These are phyloP conservation scores for Serendipita sp. DNA, from an alignment of 768 basidiomycete species.

Conservation along the genomic window DNA sequence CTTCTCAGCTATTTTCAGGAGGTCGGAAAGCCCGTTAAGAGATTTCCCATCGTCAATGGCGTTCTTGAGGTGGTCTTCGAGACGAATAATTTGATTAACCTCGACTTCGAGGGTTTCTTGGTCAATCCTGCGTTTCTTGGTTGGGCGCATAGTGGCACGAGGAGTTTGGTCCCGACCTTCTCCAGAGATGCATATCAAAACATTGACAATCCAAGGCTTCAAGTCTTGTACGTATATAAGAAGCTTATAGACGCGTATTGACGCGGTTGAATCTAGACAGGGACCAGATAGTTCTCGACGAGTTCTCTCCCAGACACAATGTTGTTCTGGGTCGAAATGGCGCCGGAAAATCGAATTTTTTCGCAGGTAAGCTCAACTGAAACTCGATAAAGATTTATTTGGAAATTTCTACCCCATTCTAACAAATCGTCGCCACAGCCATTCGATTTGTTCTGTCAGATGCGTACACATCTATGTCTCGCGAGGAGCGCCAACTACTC, in stretches of 20 bases:
- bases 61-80: constrained; percentile 40
- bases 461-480: constrained; percentile 88
- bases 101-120: neutral
- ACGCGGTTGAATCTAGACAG: constrained; percentile 34
- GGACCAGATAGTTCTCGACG: constrained; percentile 84
- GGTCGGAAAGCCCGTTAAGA: constrained; percentile 62
- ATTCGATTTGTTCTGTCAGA: constrained; percentile 97
- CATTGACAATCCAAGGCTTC: constrained; percentile 85
- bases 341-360: constrained; percentile 97
- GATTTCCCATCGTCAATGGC: constrained; percentile 42
- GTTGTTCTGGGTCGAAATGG: constrained; percentile 97
- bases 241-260: constrained; percentile 8
- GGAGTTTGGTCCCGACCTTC: neutral
- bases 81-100: constrained; percentile 22
- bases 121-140: neutral
- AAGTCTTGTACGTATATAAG: constrained; percentile 69
- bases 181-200: constrained; percentile 40
- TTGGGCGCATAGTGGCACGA: neutral
- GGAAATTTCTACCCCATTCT: neutral
- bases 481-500: constrained; percentile 84
- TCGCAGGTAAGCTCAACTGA: constrained; percentile 48
- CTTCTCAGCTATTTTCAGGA: constrained; percentile 40
- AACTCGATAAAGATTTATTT: neutral
- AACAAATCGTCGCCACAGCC: constrained; percentile 28
- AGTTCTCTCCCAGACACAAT: constrained; percentile 86